These are phyloP conservation scores for Volvox africanus DNA, from an alignment of 139 green algal species.

Conservation along the genomic window DNA sequence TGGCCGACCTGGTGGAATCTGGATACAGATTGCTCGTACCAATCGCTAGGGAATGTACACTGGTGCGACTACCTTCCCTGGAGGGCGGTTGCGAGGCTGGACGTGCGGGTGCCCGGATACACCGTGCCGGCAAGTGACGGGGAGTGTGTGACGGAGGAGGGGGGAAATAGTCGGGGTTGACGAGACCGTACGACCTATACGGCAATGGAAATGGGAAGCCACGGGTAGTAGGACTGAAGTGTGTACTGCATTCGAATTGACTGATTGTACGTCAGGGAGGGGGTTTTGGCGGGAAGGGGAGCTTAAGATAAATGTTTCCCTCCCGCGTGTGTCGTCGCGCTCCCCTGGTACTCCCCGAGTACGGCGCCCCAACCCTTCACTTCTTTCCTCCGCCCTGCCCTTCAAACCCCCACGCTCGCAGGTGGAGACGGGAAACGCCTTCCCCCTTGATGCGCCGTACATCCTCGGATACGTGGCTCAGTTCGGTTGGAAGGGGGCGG, in stretches of 20 bases:
- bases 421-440: conserved; percentile 41
- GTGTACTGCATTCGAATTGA: too few relatives aligned
- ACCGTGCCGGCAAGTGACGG: conserved; percentile 51
- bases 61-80: conserved; percentile 63
- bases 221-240: too few relatives aligned
- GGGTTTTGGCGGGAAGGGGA: too few relatives aligned
- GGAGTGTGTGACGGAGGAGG: not conserved
- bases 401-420: not conserved
- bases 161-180: too few relatives aligned
- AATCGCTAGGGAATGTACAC: conserved; percentile 36
- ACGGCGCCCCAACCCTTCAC: not conserved
- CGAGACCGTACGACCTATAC: too few relatives aligned
- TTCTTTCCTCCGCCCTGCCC: not conserved
- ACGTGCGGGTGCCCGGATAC: conserved; percentile 68
- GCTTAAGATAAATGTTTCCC: too few relatives aligned
- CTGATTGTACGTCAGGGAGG: too few relatives aligned
- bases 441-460: conserved; percentile 46
- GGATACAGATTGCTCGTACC: conserved; percentile 51
- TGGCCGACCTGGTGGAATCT: conserved; percentile 71
- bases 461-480: conserved; percentile 61
- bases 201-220: too few relatives aligned
- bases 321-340: not conserved
- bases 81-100: conserved; percentile 60
- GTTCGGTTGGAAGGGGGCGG: conserved; percentile 58
- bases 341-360: not conserved